Conservation (phyloP, 2,329 filamentous ascomycete genomes). For the Stemphylium lycopersici region DNA sequence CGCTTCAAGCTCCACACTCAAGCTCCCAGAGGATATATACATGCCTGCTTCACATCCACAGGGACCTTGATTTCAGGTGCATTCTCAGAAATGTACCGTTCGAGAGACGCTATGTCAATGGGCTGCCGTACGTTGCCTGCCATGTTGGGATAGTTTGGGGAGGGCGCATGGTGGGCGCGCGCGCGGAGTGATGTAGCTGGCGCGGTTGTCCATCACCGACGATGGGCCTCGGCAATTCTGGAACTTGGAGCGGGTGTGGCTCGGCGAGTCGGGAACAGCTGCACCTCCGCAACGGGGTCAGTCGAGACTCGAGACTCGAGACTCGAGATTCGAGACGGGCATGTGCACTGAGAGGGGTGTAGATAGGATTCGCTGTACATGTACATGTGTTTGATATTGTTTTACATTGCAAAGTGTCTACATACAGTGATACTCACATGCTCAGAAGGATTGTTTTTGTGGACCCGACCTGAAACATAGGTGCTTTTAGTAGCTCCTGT, state of each 20-base stretch:
- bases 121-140: conserved; percentile 88
- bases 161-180: conserved; percentile 21
- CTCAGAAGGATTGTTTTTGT: no score
- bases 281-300: conserved; percentile 7
- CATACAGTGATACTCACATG: no score
- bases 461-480: no score
- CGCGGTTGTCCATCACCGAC: conserved; percentile 19
- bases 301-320: background rate
- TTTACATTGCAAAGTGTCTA: no score
- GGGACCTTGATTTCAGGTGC: conserved; percentile 86
- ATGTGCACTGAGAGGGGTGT: background rate
- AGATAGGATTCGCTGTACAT: no score
- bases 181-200: conserved; percentile 18
- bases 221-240: conserved; percentile 17
- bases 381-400: no score
- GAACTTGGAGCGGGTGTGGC: conserved; percentile 16
- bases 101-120: conserved; percentile 80
- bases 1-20: background rate
- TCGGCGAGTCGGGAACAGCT: conserved; percentile 13
- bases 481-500: no score
- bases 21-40: background rate
- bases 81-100: conserved; percentile 76
- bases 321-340: no score
- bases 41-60: conserved; percentile 86
- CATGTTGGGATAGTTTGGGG: conserved; percentile 58